These are phyloP conservation scores for Hypoxylon fragiforme DNA, from an alignment of 495 filamentous ascomycete species.

Conservation along the genomic window DNA sequence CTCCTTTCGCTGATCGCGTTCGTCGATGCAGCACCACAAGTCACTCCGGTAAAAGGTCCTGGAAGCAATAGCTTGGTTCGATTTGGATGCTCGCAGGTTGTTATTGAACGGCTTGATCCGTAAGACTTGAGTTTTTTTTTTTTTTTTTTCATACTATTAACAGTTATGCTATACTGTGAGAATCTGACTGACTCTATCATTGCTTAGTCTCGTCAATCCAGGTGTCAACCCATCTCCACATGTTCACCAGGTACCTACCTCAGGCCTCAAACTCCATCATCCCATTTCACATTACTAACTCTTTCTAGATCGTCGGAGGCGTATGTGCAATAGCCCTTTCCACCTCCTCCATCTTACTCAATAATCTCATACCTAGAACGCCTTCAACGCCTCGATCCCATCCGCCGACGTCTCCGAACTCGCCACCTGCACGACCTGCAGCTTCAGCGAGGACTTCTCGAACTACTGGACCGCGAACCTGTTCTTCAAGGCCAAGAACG, in stretches of 20 bases:
- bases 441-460: constrained; percentile 43
- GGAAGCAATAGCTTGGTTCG: constrained; percentile 29
- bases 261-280: neutral
- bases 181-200: constrained; percentile 3
- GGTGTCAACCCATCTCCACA: constrained; percentile 35
- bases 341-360: too few relatives aligned
- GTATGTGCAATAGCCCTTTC: too few relatives aligned
- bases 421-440: constrained; percentile 43
- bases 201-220: constrained; percentile 29
- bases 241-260: constrained; percentile 20
- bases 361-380: too few relatives aligned
- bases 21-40: constrained; percentile 20
- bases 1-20: constrained; percentile 14
- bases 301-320: constrained; percentile 25
- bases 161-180: too few relatives aligned
- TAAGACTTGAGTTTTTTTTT: too few relatives aligned
- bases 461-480: constrained; percentile 53
- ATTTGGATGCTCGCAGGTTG: constrained; percentile 34
- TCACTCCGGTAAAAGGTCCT: constrained; percentile 27
- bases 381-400: constrained; percentile 44
- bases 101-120: constrained; percentile 36
- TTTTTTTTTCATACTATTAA: too few relatives aligned
- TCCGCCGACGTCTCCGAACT: constrained; percentile 37
- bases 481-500: constrained; percentile 47
- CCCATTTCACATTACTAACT: neutral